A percentile compares a stretch with the other conserved stretches of the same genome.
phyloP scores from a whole-genome alignment of 2,329 filamentous ascomycete species.

The Calonectria honghensis region DNA sequence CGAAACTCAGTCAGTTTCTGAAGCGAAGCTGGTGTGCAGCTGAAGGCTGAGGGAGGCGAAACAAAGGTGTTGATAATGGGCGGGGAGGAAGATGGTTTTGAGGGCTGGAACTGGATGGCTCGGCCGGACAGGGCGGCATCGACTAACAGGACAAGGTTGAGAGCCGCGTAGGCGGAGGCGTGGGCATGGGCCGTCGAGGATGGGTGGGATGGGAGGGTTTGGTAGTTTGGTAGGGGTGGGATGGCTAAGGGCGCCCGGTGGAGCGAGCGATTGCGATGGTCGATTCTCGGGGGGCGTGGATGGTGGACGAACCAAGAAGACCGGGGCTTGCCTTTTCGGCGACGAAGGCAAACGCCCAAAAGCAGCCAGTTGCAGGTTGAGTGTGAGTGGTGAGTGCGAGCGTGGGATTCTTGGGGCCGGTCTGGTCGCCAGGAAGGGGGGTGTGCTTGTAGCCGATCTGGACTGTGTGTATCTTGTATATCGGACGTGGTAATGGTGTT shows the following conservation, averaged over 20 bases:
- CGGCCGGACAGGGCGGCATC: constrained; percentile 56
- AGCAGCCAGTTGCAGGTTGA: constrained; percentile 31
- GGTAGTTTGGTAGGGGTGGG: constrained; percentile 42
- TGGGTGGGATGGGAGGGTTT: constrained; percentile 49
- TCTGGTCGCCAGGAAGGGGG: constrained; percentile 12
- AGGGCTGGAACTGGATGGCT: constrained; percentile 44
- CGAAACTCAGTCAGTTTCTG: constrained; percentile 49
- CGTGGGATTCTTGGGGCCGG: constrained; percentile 18
- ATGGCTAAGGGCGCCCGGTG: constrained; percentile 39
- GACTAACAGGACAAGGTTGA: constrained; percentile 55
- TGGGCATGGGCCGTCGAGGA: constrained; percentile 54
- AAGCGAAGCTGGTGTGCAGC: constrained; percentile 51
- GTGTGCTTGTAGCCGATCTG: constrained; percentile 19
- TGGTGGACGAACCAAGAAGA: constrained; percentile 35
- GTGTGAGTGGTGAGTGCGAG: constrained; percentile 16
- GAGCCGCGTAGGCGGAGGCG: constrained; percentile 54
- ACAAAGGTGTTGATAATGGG: constrained; percentile 43
- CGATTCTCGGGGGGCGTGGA: constrained; percentile 30
- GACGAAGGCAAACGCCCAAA: constrained; percentile 28
- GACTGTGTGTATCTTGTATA: constrained; percentile 17
- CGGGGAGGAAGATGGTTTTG: constrained; percentile 55
- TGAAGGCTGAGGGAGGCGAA: constrained; percentile 44
- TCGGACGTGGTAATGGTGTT: constrained; percentile 28
- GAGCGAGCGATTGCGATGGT: constrained; percentile 43
- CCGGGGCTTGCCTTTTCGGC: constrained; percentile 35